Base-by-base conservation (phyloP, 2,329 filamentous ascomycete species). In the Diatrype stigma region DNA sequence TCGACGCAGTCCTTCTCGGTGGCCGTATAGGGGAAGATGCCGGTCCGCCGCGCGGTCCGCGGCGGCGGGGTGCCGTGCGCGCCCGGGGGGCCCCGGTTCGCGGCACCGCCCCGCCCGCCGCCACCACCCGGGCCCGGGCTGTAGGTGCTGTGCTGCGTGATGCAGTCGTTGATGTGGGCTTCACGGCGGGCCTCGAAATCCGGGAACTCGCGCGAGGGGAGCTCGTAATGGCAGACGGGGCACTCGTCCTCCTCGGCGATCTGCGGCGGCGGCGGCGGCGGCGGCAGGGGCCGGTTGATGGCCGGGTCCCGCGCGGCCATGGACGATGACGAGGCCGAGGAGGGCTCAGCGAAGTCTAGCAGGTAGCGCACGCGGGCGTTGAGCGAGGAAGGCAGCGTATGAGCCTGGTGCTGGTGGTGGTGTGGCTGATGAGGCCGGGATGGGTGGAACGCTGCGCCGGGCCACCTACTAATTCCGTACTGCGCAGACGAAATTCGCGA, bases 201-300 rank as follows among this genome's bases (percentile, higher is more conserved):
- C 2, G 75, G 66, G 2, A 85, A 71, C 4, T 65, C 67, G 17
- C 74, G 73, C 2, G 81, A 78, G 0, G 88, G 87, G 3, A 91
- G 75, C 67, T 90, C 86, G 35, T 75, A 70, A 61, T 89, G 87
- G 60, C 89, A 93, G 42, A 92, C 80, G 0, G 88, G 88, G 55
- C 89, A 93, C 60, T 90, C 86, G 63, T 92, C 88, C 63, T 91
- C 88, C 64, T 92, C 89, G 6, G 77, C 74, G 60, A 80, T 76
- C 50, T 78, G 80, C 1, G 72, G 76, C 11, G 73, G 74, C 10
- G 26, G 76, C 11, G 73, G 74, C 10, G 26, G 26, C 3, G 70
- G 73, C 23, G 65, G 67, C 1, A 66, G 53, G 7, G 64, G 64
- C 19, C 64, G 53, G 42, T 65, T 60, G 42, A 58, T 56, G 70